Evolutionary conservation across 768 basidiomycete genomes (phyloP).

Genomic region (Tricholomella constricta): DNA sequence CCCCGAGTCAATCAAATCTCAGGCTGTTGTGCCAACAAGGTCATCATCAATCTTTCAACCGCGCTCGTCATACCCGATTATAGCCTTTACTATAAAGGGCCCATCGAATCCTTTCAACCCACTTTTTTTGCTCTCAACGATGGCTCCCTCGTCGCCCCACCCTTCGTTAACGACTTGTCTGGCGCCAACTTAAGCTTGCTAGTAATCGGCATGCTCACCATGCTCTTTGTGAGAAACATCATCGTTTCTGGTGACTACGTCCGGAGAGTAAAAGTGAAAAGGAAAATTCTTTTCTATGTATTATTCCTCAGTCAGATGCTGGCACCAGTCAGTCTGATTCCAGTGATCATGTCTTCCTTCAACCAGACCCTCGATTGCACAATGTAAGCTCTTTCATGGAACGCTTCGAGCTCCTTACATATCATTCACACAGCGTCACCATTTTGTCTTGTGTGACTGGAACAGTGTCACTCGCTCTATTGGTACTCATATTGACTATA

Average conservation of each 20-base stretch:
- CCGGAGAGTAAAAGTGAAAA: constrained; percentile 55
- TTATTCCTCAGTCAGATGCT: constrained; percentile 58
- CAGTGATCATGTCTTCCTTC: constrained; percentile 51
- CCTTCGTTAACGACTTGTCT: constrained; percentile 44
- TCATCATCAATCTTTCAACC: constrained; percentile 53
- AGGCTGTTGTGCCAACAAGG: constrained; percentile 40
- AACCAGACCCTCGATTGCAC: constrained; percentile 42
- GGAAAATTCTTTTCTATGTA: constrained; percentile 58
- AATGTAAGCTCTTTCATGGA: constrained; percentile 38
- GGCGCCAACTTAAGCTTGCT: constrained; percentile 46
- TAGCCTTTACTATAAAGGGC: constrained; percentile 40
- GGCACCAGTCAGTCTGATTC: constrained; percentile 44
- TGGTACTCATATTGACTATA: constrained; percentile 28
- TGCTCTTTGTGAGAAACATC: constrained; percentile 57
- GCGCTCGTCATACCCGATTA: constrained; percentile 51
- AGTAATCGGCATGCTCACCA: constrained; percentile 48
- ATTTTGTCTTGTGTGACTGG: constrained; percentile 37
- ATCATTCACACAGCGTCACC: constrained; percentile 32
- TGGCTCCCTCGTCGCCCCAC: constrained; percentile 58
- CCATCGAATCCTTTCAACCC: constrained; percentile 50
- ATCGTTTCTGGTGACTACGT: constrained; percentile 52
- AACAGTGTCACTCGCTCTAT: constrained; percentile 39
- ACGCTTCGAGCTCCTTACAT: background rate
- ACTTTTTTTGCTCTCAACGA: constrained; percentile 48
- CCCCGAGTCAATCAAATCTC: constrained; percentile 37